Evolutionary conservation across 805 yeast genomes (phyloP).

Genomic region (Hanseniaspora lachancei): DNA sequence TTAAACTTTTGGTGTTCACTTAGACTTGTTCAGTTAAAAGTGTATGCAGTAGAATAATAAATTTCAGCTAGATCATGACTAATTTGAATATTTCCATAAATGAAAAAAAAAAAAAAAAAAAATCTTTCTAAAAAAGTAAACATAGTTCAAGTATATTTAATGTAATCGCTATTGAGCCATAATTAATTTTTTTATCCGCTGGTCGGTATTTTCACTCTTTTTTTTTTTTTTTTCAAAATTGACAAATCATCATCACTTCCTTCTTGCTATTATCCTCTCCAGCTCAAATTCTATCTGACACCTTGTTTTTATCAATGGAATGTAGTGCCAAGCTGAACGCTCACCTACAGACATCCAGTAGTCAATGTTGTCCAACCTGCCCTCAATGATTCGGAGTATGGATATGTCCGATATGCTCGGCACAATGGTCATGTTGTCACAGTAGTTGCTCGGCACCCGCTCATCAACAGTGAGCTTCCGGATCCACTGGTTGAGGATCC

Average conservation of each 20-base stretch:
- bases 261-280: slow-evolving; percentile 49
- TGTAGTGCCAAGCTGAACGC: slow-evolving; percentile 81
- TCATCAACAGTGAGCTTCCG: slow-evolving; percentile 79
- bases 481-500: slow-evolving; percentile 54
- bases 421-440: slow-evolving; percentile 73
- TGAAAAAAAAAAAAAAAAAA: not conserved
- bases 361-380: slow-evolving; percentile 64
- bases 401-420: slow-evolving; percentile 68
- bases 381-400: slow-evolving; percentile 65
- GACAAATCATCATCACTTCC: slow-evolving; percentile 11
- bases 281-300: slow-evolving; percentile 81
- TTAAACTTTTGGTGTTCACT: no score
- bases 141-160: not conserved
- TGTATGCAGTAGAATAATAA: no score
- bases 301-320: slow-evolving; percentile 72
- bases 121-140: not conserved
- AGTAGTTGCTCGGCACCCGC: slow-evolving; percentile 59
- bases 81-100: not conserved
- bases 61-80: not conserved
- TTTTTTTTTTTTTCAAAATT: no score
- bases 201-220: not conserved
- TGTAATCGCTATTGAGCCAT: no score
- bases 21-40: no score
- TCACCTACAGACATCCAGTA: slow-evolving; percentile 90
- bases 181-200: not conserved